These are phyloP conservation scores for Trichoderma oligosporum DNA, from an alignment of 2,329 filamentous ascomycete genomes.

Conservation along the genomic window DNA sequence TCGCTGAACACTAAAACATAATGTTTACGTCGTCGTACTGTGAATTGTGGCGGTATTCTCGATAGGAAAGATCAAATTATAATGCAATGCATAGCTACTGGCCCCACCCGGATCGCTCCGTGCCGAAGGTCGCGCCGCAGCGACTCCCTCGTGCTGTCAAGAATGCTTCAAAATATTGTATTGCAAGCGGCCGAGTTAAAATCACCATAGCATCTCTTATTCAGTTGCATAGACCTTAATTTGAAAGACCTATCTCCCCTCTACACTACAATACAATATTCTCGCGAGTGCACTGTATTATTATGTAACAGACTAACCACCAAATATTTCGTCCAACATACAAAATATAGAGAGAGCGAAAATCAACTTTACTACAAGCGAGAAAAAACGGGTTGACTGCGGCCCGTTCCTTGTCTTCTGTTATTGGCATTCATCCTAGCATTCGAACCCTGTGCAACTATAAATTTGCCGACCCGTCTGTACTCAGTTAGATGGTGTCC, in stretches of 20 bases:
- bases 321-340: neutral
- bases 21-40: no score
- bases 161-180: no score
- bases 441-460: neutral
- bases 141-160: no score
- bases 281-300: neutral
- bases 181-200: no score
- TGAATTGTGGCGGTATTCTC: no score
- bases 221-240: no score
- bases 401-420: neutral
- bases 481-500: neutral
- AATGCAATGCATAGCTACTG: no score
- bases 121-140: neutral
- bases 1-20: no score
- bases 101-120: conserved; percentile 11
- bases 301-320: neutral
- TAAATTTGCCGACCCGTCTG: neutral
- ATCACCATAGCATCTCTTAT: no score
- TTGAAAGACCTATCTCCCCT: no score
- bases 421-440: neutral
- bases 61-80: no score
- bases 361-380: neutral
- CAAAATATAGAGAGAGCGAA: neutral
- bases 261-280: neutral
- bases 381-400: neutral